phyloP scores from a whole-genome alignment of 306 rosid species.

The Crotalaria pallida region DNA sequence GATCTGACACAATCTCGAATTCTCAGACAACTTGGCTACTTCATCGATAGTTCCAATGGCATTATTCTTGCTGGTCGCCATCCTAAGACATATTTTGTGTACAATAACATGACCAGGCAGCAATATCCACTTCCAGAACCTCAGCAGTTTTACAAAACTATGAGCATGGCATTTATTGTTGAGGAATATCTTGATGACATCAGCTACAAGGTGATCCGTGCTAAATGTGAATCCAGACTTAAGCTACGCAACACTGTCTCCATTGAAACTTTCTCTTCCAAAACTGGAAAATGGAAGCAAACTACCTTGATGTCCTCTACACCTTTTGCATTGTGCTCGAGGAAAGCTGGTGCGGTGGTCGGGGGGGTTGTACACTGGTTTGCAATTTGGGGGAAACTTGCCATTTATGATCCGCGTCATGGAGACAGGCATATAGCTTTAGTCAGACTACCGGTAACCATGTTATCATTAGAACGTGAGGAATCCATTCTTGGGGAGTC shows the following conservation, averaged over 20 bases:
- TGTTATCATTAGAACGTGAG: slow-evolving; percentile 49
- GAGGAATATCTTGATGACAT: slow-evolving; percentile 33
- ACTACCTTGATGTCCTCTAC: slow-evolving; percentile 57
- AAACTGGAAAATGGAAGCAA: slow-evolving; percentile 66
- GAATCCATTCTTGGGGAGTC: slow-evolving; percentile 71
- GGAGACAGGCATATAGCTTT: slow-evolving; percentile 51
- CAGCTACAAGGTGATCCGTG: slow-evolving; percentile 58
- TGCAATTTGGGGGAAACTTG: slow-evolving; percentile 57
- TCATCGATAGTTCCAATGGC: slow-evolving; percentile 60
- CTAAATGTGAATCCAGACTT: slow-evolving; percentile 59
- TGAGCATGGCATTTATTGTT: slow-evolving; percentile 58
- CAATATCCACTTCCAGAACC: slow-evolving; percentile 54
- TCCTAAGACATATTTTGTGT: slow-evolving; percentile 57
- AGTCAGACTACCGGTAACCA: slow-evolving; percentile 52
- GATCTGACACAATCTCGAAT: slow-evolving; percentile 50
- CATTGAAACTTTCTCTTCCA: slow-evolving; percentile 72
- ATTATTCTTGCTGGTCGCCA: slow-evolving; percentile 68
- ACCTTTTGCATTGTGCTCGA: slow-evolving; percentile 51
- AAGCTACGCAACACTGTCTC: slow-evolving; percentile 55
- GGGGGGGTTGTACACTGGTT: slow-evolving; percentile 66
- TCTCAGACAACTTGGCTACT: slow-evolving; percentile 59
- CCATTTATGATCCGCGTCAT: slow-evolving; percentile 60
- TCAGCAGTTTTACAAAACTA: slow-evolving; percentile 49
- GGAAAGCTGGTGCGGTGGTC: slow-evolving; percentile 58
- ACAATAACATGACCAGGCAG: slow-evolving; percentile 49